These are phyloP conservation scores for Flueggea neowawraea DNA, from an alignment of 441 rosid species.

Conservation along the genomic window DNA sequence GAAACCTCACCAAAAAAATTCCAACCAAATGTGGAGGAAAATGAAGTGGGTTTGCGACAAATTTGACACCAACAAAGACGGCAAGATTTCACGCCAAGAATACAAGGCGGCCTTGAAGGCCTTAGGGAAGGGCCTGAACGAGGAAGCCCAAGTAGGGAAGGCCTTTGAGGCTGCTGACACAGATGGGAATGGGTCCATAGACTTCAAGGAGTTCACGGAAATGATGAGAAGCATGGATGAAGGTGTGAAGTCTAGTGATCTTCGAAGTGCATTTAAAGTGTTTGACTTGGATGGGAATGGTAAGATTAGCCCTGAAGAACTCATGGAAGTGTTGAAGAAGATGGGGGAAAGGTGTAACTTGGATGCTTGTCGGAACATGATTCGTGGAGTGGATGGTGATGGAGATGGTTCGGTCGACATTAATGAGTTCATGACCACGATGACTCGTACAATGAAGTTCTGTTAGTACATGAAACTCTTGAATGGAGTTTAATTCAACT, in stretches of 20 bases:
- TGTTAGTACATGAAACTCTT: neutral
- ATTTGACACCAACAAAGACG: conserved; percentile 51
- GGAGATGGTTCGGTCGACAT: conserved; percentile 48
- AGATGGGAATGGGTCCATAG: conserved; percentile 45
- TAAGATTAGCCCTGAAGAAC: conserved; percentile 48
- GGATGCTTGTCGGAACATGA: conserved; percentile 46
- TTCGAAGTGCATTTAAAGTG: conserved; percentile 36
- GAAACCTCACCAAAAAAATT: conserved; percentile 12
- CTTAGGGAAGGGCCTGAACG: conserved; percentile 23
- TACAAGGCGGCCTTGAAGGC: conserved; percentile 28
- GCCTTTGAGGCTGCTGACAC: conserved; percentile 37
- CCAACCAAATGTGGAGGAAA: conserved; percentile 41
- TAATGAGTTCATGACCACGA: conserved; percentile 48
- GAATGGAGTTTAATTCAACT: no score
- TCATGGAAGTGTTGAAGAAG: conserved; percentile 44
- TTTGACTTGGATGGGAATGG: conserved; percentile 50
- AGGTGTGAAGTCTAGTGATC: conserved; percentile 29
- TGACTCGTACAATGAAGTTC: conserved; percentile 32
- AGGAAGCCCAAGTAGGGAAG: conserved; percentile 28
- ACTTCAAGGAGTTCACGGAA: conserved; percentile 44
- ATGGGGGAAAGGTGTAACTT: conserved; percentile 48
- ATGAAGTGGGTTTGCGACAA: conserved; percentile 50
- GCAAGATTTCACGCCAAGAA: conserved; percentile 47
- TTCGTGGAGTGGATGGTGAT: conserved; percentile 38
- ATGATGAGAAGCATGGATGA: conserved; percentile 34